Evolutionary conservation across 2,329 filamentous ascomycete species (phyloP).

Genomic region (Ceratocystis diversiconidia): DNA sequence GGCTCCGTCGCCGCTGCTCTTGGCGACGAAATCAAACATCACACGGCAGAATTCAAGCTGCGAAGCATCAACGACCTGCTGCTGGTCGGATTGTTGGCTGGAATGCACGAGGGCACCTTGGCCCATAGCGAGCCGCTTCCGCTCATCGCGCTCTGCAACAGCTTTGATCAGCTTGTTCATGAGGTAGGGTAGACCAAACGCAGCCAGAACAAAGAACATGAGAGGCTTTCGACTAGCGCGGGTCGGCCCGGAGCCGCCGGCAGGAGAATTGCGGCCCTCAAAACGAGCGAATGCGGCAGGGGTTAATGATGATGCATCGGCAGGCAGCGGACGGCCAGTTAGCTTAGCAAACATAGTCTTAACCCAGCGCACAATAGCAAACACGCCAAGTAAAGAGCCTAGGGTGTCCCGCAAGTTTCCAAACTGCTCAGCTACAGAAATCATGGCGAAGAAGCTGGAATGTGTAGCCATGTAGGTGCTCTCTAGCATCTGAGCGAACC

Average conservation of each 20-base stretch:
- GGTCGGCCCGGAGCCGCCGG: conserved; percentile 48
- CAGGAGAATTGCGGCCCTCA: conserved; percentile 47
- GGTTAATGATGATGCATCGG: conserved; percentile 72
- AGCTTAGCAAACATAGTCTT: conserved; percentile 82
- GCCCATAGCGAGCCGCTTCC: conserved; percentile 35
- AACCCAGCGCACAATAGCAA: conserved; percentile 89
- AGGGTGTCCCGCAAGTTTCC: conserved; percentile 85
- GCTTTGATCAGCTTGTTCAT: conserved; percentile 92
- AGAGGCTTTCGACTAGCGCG: conserved; percentile 88
- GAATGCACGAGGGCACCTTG: conserved; percentile 29
- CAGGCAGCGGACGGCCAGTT: conserved; percentile 79
- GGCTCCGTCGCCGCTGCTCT: conserved; percentile 33
- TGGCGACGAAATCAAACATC: conserved; percentile 81
- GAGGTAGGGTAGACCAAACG: conserved; percentile 88
- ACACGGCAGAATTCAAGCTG: conserved; percentile 96
- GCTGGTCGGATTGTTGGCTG: conserved; percentile 34
- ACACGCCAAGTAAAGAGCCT: conserved; percentile 86
- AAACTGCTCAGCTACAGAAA: conserved; percentile 94
- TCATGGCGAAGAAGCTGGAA: conserved; percentile 97
- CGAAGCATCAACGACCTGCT: conserved; percentile 58
- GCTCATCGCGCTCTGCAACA: conserved; percentile 65
- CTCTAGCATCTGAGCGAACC: conserved; percentile 97
- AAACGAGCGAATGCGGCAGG: conserved; percentile 85
- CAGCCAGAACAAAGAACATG: conserved; percentile 85
- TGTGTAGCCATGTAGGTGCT: conserved; percentile 99